These are phyloP conservation scores for Debaryomyces prosopidis DNA, from an alignment of 805 yeast species.

Conservation along the genomic window DNA sequence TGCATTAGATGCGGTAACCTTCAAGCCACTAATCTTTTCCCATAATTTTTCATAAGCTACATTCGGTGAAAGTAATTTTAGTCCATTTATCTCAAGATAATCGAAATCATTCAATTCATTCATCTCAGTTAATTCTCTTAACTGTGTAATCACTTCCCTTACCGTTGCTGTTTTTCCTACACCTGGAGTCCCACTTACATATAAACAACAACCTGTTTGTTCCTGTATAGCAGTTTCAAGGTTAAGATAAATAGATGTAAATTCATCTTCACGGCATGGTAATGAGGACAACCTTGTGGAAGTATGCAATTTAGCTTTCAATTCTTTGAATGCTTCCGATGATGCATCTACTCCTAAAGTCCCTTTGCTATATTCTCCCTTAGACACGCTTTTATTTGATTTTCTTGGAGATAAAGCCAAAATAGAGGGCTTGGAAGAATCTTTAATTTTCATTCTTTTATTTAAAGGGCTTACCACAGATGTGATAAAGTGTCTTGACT, in stretches of 20 bases:
- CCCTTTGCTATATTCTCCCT: slow-evolving; percentile 11
- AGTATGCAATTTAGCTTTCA: slow-evolving; percentile 44
- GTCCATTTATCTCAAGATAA: slow-evolving; percentile 86
- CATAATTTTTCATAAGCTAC: slow-evolving; percentile 82
- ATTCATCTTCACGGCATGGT: slow-evolving; percentile 88
- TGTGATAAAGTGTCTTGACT: slow-evolving; percentile 7
- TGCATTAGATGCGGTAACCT: slow-evolving; percentile 63
- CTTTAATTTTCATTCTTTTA: slow-evolving; percentile 10
- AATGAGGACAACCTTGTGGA: slow-evolving; percentile 50
- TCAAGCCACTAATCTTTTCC: slow-evolving; percentile 64
- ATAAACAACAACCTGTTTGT: slow-evolving; percentile 78
- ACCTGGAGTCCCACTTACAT: slow-evolving; percentile 97
- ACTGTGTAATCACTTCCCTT: slow-evolving; percentile 75
- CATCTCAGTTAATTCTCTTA: slow-evolving; percentile 38
- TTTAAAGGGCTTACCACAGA: slow-evolving; percentile 8
- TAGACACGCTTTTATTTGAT: slow-evolving; percentile 2
- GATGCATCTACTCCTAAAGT: slow-evolving; percentile 17
- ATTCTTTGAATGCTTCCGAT: slow-evolving; percentile 34
- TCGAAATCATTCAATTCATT: slow-evolving; percentile 50
- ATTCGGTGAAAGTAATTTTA: slow-evolving; percentile 77
- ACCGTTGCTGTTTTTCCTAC: slow-evolving; percentile 96
- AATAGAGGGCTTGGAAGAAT: slow-evolving; percentile 8
- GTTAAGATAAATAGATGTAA: slow-evolving; percentile 63
- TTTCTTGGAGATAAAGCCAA: slow-evolving; percentile 16
- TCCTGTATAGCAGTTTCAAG: slow-evolving; percentile 71